Conservation (phyloP, 73 alveolate genomes). For the Paramecium caudatum region DNA sequence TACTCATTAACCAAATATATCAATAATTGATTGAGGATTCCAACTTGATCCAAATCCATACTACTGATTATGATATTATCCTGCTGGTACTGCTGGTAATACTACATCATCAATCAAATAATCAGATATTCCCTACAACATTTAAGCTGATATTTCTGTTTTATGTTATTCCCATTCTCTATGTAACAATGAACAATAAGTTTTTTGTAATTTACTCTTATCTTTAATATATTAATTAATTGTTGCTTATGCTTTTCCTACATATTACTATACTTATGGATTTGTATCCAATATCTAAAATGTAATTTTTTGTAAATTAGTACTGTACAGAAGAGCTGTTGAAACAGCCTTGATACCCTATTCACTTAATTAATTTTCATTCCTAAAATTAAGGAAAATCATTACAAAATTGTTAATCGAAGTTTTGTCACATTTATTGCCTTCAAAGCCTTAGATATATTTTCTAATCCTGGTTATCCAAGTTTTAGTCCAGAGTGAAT, state of each 20-base stretch:
- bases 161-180: constrained; percentile 15
- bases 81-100: constrained; percentile 16
- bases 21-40: constrained; percentile 22
- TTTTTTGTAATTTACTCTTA: not conserved
- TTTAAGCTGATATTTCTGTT: not conserved
- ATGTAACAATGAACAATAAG: constrained; percentile 23
- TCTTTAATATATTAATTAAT: not conserved
- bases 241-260: not conserved
- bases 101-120: constrained; percentile 36
- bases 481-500: constrained; percentile 19
- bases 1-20: not conserved
- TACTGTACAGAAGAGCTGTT: not conserved
- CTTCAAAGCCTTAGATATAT: not conserved
- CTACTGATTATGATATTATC: constrained; percentile 37
- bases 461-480: constrained; percentile 4
- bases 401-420: constrained; percentile 19
- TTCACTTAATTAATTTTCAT: not conserved
- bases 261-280: not conserved
- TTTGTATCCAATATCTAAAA: constrained; percentile 8
- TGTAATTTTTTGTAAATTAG: not conserved
- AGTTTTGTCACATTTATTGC: not conserved
- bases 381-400: not conserved
- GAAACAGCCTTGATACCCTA: not conserved
- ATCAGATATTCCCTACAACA: not conserved
- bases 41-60: constrained; percentile 39